Base-by-base conservation (phyloP, 2,329 filamentous ascomycete species). In the Ceratocystiopsis brevicomis region DNA sequence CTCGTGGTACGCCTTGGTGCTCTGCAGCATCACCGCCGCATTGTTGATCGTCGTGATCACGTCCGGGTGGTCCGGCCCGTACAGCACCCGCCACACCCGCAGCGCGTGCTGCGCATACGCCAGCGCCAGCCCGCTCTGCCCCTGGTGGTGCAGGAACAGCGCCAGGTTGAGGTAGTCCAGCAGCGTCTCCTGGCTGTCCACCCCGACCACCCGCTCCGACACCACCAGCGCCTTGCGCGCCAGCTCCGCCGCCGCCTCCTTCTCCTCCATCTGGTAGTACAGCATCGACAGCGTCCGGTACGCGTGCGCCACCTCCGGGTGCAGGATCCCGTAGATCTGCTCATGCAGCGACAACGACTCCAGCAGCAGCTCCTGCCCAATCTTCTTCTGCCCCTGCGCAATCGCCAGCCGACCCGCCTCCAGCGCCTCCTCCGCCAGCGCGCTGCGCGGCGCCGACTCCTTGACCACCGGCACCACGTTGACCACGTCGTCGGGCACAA, bases 1-100 rank as follows among this genome's bases (percentile, higher is more conserved):
- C 62, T 94, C 85, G 53, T 88, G 80, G 65, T 93, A 98, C 48
- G 82, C 78, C 68, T 96, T 94, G 53, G 95, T 73, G 44, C 86
- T 79, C 62, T 98, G 90, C 46, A 98, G 76, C 90, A 98, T 98
- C 47, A 98, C 90, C 9, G 90, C 90, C 17, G 85, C 88, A 56
- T 98, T 98, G 72, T 96, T 98, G 62, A 96, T 81, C 15, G 90
- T 96, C 10, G 92, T 98, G 62, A 98, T 95, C 10, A 86, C 93
- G 63, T 98, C 90, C 3, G 90, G 90, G 62, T 98, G 90, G 54
- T 85, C 81, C 30, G 80, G 68, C 32, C 90, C 90, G 57, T 95
- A 98, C 54, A 96, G 88, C 53, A 96, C 74, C 67, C 94, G 95
- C 88, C 88, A 96, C 49, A 98, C 69, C 57, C 90, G 79, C 51